Base-by-base conservation (phyloP, 768 basidiomycete genomes). In the Boletus barrowsii region DNA sequence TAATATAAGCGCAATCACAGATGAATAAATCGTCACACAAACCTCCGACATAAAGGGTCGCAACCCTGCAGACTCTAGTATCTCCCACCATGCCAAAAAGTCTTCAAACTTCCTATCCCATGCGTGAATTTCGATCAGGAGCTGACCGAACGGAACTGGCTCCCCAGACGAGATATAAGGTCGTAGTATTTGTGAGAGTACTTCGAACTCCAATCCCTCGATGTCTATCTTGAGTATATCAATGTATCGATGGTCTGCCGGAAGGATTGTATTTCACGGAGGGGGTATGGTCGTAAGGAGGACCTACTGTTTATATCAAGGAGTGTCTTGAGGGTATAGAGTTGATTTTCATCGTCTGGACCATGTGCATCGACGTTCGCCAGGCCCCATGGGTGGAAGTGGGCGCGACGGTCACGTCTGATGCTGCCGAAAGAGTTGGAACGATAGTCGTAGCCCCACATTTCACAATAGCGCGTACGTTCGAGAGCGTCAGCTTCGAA, bases 371-470 rank as follows among this genome's bases (percentile, higher is more conserved):
- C 76, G 10, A 59, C 42, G 20, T 67, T 71, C 10, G 69, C 71
- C n/a, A 80, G 62, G 9, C 73, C 76, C 62, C 68, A 76, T 18
- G 73, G 69, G 45, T 66, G 68, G 59, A 80, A 79, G 54, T 77
- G 77, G 4, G 76, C 68, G 20, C 78, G 76, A 8, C 61, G 55
- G 36, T 63, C 65, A 41, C 68, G 67, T 54, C 64, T 66, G 49
- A 72, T 72, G 57, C 65, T 62, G 20, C 68, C 71, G 33, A 67
- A 74, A 45, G 70, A 63, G 47, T 71, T 60, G 54, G 69, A 59
- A 33, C 66, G 72, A 56, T 72, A 80, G 61, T 86, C 85, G 53
- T 84, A 87, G 2, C 83, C 82, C 75, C 78, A 87, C 6, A 87
- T 75, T 63, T 83, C 65, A 60, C 85, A 86, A 43, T 66, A 53